Percentiles rank a stretch among this genome's conserved stretches.
Conservation (phyloP, 2,329 filamentous ascomycete genomes). For the Lomentospora prolificans region DNA sequence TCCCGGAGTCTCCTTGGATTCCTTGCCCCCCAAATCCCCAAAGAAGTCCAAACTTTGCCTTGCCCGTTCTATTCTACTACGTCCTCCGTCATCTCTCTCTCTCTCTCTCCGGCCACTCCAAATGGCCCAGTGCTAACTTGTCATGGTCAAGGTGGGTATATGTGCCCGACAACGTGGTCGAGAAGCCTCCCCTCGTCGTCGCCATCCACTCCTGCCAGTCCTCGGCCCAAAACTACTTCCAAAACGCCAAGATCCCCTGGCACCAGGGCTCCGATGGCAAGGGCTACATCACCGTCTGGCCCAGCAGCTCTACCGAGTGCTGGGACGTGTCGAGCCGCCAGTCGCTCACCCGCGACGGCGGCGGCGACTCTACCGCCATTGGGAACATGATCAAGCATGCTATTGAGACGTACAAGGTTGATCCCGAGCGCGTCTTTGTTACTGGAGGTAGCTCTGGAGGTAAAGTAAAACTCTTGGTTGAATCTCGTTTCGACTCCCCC, state of each 20-base stretch:
- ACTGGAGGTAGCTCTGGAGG: constrained; percentile 23
- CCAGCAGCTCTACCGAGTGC: constrained; percentile 35
- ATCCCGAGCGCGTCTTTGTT: constrained; percentile 36
- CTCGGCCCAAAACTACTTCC: constrained; percentile 40
- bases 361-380: constrained; percentile 39
- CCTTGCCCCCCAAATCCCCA: no score
- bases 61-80: background rate
- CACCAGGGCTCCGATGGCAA: constrained; percentile 40
- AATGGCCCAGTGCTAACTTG: background rate
- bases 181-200: constrained; percentile 40
- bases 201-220: constrained; percentile 49
- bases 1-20: no score
- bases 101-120: background rate
- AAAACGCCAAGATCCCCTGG: constrained; percentile 33
- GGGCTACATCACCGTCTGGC: constrained; percentile 45
- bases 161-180: constrained; percentile 24
- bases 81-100: background rate
- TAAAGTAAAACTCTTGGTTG: constrained; percentile 37
- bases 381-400: constrained; percentile 44
- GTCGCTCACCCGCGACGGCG: constrained; percentile 39
- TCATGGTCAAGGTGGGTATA: constrained; percentile 16
- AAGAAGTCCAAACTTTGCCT: background rate
- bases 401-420: constrained; percentile 35
- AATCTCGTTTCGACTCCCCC: no score
- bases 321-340: constrained; percentile 49